Evolutionary conservation across 1,139 yeast genomes (phyloP), one percentile per base, ranked within the genome.

Genomic region (Sugiyamaella novakii): DNA sequence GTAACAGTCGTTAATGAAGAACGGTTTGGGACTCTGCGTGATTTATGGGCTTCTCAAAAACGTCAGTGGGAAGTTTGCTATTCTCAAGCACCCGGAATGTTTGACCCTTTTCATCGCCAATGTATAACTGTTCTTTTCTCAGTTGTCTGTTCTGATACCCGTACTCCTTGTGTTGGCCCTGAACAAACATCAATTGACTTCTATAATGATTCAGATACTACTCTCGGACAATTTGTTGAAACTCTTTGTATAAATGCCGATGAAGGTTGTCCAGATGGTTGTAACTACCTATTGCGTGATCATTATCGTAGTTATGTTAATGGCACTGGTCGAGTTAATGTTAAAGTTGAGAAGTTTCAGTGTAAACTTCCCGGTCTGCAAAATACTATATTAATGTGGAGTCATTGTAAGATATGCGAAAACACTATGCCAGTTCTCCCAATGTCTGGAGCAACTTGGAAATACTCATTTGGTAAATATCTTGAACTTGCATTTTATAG

Each of bases 131-230:
- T 89, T 12, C 71, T 92, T 31, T 88, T 84, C 62, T 85, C 96
- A 0, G 80, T 87, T 64, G 92, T 91, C 0, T 87, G 95, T 3
- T 80, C 83, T 11, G 86, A 83, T 56, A 86, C 88, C 40, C 87
- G 95, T 0, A 88, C 96, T 0, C 97, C 98, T 0, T 94, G 98
- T 62, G 74, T 83, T 44, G 98, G 98, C 0, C 98, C 99, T 0
- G 88, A 81, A 48, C 74, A 83, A 27, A 80, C 87, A 24, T 81
- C 83, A 1, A 83, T 91, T 48, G 96, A 91, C 57, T 94, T 78
- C 63, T 94, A 92, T 64, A 83, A 96, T 70, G 96, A 89, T 43
- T 87, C 84, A 54, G 98, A 94, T 63, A 84, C 85, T 63, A 84
- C 96, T 12, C 69, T 94, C 40, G 98, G 98, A 0, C 86, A 86